A percentile compares a stretch with the other conserved stretches of the same genome.
Conservation (phyloP, 495 filamentous ascomycete genomes). For the Penicillium lagena region DNA sequence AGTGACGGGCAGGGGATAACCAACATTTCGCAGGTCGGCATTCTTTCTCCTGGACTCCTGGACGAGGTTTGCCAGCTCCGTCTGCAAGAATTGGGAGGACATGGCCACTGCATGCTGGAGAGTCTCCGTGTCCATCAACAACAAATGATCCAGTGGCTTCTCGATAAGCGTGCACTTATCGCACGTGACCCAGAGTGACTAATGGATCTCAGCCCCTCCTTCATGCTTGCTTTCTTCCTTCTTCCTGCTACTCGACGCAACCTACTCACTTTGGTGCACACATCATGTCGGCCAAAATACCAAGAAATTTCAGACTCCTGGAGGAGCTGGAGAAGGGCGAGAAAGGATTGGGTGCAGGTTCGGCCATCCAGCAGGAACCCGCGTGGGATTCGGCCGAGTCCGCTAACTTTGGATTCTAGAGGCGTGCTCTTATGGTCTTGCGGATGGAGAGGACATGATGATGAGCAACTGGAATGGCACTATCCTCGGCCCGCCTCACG, state of each 20-base stretch:
- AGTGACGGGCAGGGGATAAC: conserved; percentile 10
- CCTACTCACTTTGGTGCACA: neutral
- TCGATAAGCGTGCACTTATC: conserved; percentile 17
- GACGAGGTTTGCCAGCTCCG: conserved; percentile 85
- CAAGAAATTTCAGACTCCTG: conserved; percentile 89
- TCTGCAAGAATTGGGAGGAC: conserved; percentile 85
- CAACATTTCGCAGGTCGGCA: conserved; percentile 76
- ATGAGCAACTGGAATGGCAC: conserved; percentile 99
- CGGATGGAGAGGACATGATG: conserved; percentile 88
- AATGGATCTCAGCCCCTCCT: no score
- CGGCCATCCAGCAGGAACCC: conserved; percentile 2
- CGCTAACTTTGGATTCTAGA: conserved; percentile 46
- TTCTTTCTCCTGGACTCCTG: conserved; percentile 95
- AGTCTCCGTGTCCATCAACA: conserved; percentile 18
- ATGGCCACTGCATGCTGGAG: conserved; percentile 43
- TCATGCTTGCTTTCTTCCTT: neutral
- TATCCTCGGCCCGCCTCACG: conserved; percentile 93
- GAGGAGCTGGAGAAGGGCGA: conserved; percentile 99
- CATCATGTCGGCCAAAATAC: conserved; percentile 76
- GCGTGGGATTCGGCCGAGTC: neutral
- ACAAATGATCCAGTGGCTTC: conserved; percentile 22
- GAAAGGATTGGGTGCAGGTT: conserved; percentile 92
- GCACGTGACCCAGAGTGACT: conserved; percentile 23
- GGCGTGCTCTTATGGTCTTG: conserved; percentile 93
- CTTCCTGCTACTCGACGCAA: neutral